These are phyloP conservation scores for Microglena sp. DNA, from an alignment of 139 green algal species.

Conservation along the genomic window DNA sequence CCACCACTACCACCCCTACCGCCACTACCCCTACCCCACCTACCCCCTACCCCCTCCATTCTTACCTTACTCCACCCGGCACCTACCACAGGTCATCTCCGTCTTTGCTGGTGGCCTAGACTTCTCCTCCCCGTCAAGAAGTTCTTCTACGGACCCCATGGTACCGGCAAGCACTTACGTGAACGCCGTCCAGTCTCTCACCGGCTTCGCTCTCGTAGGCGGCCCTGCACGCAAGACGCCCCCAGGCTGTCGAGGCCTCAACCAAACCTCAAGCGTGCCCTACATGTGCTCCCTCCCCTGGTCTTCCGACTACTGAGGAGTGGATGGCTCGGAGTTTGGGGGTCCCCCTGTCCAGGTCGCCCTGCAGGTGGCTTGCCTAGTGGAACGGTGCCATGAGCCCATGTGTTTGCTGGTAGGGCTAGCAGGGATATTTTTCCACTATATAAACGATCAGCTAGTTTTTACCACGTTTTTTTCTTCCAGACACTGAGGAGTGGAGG, in stretches of 20 bases:
- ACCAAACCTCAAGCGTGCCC: slow-evolving; percentile 91
- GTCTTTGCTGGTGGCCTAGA: slow-evolving; percentile 97
- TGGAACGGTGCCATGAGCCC: no score
- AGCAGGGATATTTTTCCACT: no score
- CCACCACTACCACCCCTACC: not conserved
- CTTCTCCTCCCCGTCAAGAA: slow-evolving; percentile 94
- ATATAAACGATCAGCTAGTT: no score
- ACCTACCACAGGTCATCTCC: slow-evolving; percentile 53
- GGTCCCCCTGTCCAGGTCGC: slow-evolving; percentile 97
- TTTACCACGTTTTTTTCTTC: no score
- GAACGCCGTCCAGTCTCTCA: slow-evolving; percentile 85
- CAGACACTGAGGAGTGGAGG: no score
- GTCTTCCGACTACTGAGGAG: slow-evolving; percentile 99
- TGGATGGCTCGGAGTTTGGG: slow-evolving; percentile 90
- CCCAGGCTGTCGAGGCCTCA: slow-evolving; percentile 90
- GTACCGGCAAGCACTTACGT: slow-evolving; percentile 66
- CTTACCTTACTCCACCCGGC: no score
- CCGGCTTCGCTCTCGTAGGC: slow-evolving; percentile 94
- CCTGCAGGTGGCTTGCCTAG: no score
- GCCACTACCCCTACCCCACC: no score
- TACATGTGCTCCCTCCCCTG: slow-evolving; percentile 96
- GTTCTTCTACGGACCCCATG: slow-evolving; percentile 97
- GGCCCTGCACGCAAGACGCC: slow-evolving; percentile 84
- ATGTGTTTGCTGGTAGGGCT: no score
- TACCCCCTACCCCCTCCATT: no score